Percentiles rank a stretch among this genome's conserved stretches.
Evolutionary conservation across 352 stramenopile species (phyloP).

Genomic region (Globisporangium rhizosaccharum): DNA sequence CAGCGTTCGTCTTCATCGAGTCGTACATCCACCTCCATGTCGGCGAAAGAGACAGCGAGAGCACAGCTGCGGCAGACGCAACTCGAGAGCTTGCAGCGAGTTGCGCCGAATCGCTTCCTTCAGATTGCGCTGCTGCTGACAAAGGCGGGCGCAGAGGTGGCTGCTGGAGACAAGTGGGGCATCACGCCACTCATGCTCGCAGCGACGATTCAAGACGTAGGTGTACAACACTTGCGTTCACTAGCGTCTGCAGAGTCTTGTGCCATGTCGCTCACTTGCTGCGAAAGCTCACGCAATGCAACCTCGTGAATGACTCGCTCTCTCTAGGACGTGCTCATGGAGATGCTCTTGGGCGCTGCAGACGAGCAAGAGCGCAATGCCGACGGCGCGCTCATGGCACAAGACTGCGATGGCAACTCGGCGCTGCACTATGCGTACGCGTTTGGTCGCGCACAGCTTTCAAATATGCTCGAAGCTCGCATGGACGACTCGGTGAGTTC

Average conservation of each 20-base stretch:
- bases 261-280: no score
- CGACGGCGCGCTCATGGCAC: slow-evolving; percentile 9
- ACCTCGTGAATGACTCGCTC: neutral
- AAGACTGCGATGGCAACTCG: slow-evolving; percentile 40
- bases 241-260: no score
- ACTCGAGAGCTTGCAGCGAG: neutral
- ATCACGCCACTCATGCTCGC: slow-evolving; percentile 64
- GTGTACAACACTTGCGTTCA: no score
- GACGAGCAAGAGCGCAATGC: slow-evolving; percentile 16
- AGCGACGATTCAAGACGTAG: slow-evolving; percentile 23
- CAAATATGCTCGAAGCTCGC: slow-evolving; percentile 36
- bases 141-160: slow-evolving; percentile 20
- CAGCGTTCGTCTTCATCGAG: neutral
- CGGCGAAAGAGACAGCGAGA: neutral
- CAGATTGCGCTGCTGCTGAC: slow-evolving; percentile 30
- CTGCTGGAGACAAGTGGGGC: slow-evolving; percentile 41
- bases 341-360: slow-evolving; percentile 28
- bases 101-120: slow-evolving; percentile 23
- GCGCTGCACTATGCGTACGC: slow-evolving; percentile 70
- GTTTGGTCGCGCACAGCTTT: slow-evolving; percentile 39
- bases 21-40: neutral
- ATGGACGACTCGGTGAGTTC: slow-evolving; percentile 27
- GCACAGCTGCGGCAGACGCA: slow-evolving; percentile 3
- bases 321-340: slow-evolving; percentile 25
- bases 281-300: neutral